Conservation (phyloP, 768 basidiomycete species). For the Hygrocybe punicea region DNA sequence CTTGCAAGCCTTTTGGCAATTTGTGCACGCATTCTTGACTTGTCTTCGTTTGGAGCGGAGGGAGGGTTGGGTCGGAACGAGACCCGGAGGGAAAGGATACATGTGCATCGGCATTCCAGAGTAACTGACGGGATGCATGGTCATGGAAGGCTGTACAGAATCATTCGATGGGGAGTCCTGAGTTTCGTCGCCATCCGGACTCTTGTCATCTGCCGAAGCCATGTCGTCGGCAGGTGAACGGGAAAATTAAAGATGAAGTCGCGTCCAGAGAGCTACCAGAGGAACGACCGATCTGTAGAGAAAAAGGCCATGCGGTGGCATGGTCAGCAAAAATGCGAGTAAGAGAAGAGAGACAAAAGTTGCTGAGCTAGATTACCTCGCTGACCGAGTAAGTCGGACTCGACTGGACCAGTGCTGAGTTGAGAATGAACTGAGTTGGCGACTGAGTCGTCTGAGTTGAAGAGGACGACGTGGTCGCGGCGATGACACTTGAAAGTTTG, state of each 20-base stretch:
- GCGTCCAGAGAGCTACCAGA: not conserved
- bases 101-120: conserved; percentile 62
- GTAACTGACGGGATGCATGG: conserved; percentile 50
- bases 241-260: not conserved
- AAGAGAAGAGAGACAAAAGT: not conserved
- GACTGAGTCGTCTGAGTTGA: conserved; percentile 1
- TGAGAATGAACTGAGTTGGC: not conserved
- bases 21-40: conserved; percentile 89
- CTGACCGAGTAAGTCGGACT: conserved; percentile 1
- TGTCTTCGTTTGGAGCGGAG: conserved; percentile 76
- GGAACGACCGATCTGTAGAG: not conserved
- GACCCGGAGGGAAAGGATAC: conserved; percentile 59
- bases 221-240: conserved; percentile 19
- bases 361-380: not conserved
- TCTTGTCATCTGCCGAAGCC: conserved; percentile 34
- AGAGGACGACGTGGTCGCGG: not conserved
- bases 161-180: conserved; percentile 35
- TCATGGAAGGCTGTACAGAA: conserved; percentile 31
- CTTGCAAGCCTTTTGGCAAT: conserved; percentile 89
- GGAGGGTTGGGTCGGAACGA: conserved; percentile 41
- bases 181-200: conserved; percentile 31
- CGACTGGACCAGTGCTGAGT: not conserved
- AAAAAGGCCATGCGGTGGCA: not conserved
- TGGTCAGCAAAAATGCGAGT: not conserved
- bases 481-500: not conserved